Evolutionary conservation across 2,329 filamentous ascomycete genomes (phyloP).

Genomic region (Berkeleyomyces rouxiae): DNA sequence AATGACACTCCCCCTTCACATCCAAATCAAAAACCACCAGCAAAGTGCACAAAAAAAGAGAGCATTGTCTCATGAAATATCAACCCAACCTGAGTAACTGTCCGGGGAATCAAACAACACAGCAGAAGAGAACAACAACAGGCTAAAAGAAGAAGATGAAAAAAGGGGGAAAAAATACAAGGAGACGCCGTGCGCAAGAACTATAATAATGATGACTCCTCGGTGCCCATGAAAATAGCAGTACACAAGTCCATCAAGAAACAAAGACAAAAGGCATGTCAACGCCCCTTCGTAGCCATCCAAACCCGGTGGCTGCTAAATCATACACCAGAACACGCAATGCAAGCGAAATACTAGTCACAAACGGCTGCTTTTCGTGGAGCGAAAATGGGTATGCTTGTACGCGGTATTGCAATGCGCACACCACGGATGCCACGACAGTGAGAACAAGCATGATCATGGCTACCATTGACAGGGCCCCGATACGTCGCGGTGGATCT

Average conservation of each 20-base stretch:
- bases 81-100: background rate
- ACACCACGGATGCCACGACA: slow-evolving; percentile 1
- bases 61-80: no score
- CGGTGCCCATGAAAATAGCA: background rate
- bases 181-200: slow-evolving; percentile 6
- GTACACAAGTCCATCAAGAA: background rate
- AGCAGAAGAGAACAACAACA: background rate
- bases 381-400: slow-evolving; percentile 11
- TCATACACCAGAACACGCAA: slow-evolving; percentile 14
- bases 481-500: background rate
- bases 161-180: slow-evolving; percentile 2
- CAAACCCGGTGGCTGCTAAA: slow-evolving; percentile 14
- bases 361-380: slow-evolving; percentile 7
- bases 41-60: no score
- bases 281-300: slow-evolving; percentile 12
- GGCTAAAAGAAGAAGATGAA: background rate
- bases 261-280: slow-evolving; percentile 9
- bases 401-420: slow-evolving; percentile 6
- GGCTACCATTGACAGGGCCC: background rate
- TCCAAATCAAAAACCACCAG: no score
- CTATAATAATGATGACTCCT: background rate
- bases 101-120: slow-evolving; percentile 4
- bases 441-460: background rate
- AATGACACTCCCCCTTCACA: no score
- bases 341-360: slow-evolving; percentile 3